Percentiles rank a stretch among this genome's conserved stretches.
phyloP scores from a whole-genome alignment of 1,284 basidiomycete species.

The Pseudozyma flocculosa region DNA sequence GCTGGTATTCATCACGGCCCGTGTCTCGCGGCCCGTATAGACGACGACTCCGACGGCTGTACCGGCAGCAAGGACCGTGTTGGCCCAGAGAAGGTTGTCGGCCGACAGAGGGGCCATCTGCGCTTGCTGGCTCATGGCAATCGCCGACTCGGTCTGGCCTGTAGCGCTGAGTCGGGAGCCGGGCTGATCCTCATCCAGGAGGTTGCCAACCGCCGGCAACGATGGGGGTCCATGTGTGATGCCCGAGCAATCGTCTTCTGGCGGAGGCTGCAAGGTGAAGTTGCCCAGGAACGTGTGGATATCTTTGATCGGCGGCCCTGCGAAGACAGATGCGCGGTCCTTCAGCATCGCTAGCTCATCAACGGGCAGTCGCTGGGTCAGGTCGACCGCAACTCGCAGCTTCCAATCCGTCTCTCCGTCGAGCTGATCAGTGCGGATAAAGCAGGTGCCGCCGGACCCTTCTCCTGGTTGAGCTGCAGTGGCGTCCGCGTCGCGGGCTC shows the following conservation, averaged over 20 bases:
- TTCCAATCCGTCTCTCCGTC: constrained; percentile 99
- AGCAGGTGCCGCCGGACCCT: constrained; percentile 88
- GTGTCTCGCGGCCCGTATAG: constrained; percentile 90
- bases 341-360: constrained; percentile 68
- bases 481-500: too few species aligned
- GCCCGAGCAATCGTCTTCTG: constrained; percentile 12
- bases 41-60: constrained; percentile 88
- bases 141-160: constrained; percentile 13
- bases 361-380: constrained; percentile 74
- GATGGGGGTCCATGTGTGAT: constrained; percentile 12
- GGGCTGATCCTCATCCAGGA: constrained; percentile 19
- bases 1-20: constrained; percentile 98
- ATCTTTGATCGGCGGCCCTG: constrained; percentile 92
- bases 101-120: constrained; percentile 64
- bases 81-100: constrained; percentile 95
- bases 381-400: constrained; percentile 80
- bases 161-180: constrained; percentile 15
- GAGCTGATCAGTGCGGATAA: constrained; percentile 94
- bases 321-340: constrained; percentile 60
- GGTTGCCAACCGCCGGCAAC: constrained; percentile 60
- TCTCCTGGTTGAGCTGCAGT: neutral
- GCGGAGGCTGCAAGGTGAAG: constrained; percentile 69
- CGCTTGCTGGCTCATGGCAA: constrained; percentile 59
- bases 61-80: constrained; percentile 94
- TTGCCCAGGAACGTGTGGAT: constrained; percentile 95